Base-by-base conservation (phyloP, 345 rosid species). In the Syzygium grande region DNA sequence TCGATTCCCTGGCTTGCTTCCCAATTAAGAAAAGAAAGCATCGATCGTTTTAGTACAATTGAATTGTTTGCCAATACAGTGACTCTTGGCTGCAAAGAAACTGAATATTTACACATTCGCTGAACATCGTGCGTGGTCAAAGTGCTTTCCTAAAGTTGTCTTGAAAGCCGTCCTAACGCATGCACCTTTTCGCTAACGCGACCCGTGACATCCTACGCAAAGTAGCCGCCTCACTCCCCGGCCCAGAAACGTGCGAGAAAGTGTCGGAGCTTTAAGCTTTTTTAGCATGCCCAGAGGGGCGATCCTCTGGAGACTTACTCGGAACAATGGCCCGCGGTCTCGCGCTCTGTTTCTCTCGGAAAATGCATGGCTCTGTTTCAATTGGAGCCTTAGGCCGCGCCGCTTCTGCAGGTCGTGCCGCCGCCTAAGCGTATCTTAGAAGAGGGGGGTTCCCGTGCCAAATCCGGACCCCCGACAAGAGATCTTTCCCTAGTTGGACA, bases 371-470 rank as follows among this genome's bases (percentile, higher is more conserved):
- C n/a, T n/a, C n/a, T n/a, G n/a, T n/a, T n/a, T n/a, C n/a, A n/a
- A n/a, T n/a, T n/a, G 46, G 46, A 6, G 46, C 46, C 46, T 43
- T 7, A 6, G 6, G 1, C 6, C 6, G 7, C 7, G 46, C 46
- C 7, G 46, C 46, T 43, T 43, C 3, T 1, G 46, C 1, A 43
- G 46, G 1, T 43, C 1, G 7, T 7, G 7, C 7, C 46, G 1
- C 46, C 7, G 7, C 46, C 46, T 1, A 43, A 5, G 46, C 46
- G 7, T 43, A 43, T 43, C 46, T 43, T 6, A 6, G 46, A 6
- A 43, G 46, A 11, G 52, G 52, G 52, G 52, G 52, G 10, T 51
- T 51, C n/a, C n/a, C 46, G 52, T 51, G 52, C 52, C 52, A 11
- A 51, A 51, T 51, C 11, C 12, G 13, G 13, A 51, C 52, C n/a